Evolutionary conservation across 129 eudicot genomes (phyloP).

Genomic region (Escallonia herrerae): DNA sequence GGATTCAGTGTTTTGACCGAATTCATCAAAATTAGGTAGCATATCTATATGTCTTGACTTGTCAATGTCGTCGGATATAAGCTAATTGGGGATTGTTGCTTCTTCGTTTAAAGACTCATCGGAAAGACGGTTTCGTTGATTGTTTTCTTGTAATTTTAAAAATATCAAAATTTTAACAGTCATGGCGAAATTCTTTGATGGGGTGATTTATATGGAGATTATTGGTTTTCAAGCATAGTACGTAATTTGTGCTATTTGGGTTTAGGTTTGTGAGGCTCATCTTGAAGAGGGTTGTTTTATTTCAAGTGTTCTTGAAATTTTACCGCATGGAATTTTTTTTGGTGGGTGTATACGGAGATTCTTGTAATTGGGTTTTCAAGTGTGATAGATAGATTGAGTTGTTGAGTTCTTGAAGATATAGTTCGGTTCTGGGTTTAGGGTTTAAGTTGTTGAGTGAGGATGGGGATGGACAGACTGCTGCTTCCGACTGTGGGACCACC

Average conservation of each 20-base stretch:
- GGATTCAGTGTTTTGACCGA: too few species aligned
- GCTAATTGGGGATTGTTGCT: constrained; percentile 27
- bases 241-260: too few species aligned
- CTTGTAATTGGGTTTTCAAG: background rate
- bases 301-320: too few species aligned
- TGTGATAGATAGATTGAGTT: constrained; percentile 6
- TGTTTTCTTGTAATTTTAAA: too few species aligned
- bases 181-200: constrained; percentile 24
- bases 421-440: constrained; percentile 35
- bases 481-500: constrained; percentile 89
- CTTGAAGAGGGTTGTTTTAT: too few species aligned
- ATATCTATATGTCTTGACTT: background rate
- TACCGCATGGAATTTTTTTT: too few species aligned
- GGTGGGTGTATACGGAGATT: background rate
- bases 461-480: constrained; percentile 71
- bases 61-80: constrained; percentile 64
- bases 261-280: too few species aligned
- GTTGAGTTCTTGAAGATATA: constrained; percentile 6
- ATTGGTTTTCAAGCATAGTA: too few species aligned
- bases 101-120: too few species aligned
- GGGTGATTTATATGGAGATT: constrained; percentile 9
- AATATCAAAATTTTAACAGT: background rate
- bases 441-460: constrained; percentile 29
- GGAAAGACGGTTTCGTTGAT: too few species aligned
- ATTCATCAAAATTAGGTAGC: background rate